Conservation (phyloP, 1,284 basidiomycete species). For the Boletus mariae region DNA sequence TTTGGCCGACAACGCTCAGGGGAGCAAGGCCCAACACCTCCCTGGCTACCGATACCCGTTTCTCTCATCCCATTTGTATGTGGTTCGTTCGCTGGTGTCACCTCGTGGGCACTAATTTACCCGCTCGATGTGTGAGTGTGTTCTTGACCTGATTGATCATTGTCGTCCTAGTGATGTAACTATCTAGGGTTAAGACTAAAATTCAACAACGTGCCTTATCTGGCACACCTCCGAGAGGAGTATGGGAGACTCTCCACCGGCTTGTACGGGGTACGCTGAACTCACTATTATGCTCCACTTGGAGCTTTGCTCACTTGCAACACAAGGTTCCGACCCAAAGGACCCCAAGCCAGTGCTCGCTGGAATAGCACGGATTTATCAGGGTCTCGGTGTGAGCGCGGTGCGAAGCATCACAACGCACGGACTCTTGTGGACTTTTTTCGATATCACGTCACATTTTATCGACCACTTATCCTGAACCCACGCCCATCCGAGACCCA, state of each 20-base stretch:
- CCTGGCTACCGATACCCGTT: slow-evolving; percentile 73
- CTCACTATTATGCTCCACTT: neutral
- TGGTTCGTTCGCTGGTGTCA: slow-evolving; percentile 79
- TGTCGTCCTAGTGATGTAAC: neutral
- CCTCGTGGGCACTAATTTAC: slow-evolving; percentile 83
- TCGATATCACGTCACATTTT: slow-evolving; percentile 69
- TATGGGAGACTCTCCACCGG: slow-evolving; percentile 70
- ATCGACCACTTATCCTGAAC: slow-evolving; percentile 64
- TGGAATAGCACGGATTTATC: slow-evolving; percentile 76
- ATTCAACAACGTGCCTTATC: slow-evolving; percentile 86
- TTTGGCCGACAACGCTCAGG: slow-evolving; percentile 67
- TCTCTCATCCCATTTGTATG: slow-evolving; percentile 83
- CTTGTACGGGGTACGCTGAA: slow-evolving; percentile 62
- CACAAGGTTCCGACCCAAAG: slow-evolving; percentile 67
- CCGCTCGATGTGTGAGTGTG: slow-evolving; percentile 72
- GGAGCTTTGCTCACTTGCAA: slow-evolving; percentile 5
- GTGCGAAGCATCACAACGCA: slow-evolving; percentile 80
- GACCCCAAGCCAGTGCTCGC: slow-evolving; percentile 65
- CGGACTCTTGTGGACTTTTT: slow-evolving; percentile 79
- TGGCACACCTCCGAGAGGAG: slow-evolving; percentile 63
- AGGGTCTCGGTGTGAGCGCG: slow-evolving; percentile 82
- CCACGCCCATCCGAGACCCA: slow-evolving; percentile 3
- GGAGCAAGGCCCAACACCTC: slow-evolving; percentile 70
- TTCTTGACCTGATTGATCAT: neutral
- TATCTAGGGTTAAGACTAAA: slow-evolving; percentile 83